A percentile compares a stretch with the other conserved stretches of the same genome.
Evolutionary conservation across 176 grass and related monocot species (phyloP).

Genomic region (Paspalum notatum): DNA sequence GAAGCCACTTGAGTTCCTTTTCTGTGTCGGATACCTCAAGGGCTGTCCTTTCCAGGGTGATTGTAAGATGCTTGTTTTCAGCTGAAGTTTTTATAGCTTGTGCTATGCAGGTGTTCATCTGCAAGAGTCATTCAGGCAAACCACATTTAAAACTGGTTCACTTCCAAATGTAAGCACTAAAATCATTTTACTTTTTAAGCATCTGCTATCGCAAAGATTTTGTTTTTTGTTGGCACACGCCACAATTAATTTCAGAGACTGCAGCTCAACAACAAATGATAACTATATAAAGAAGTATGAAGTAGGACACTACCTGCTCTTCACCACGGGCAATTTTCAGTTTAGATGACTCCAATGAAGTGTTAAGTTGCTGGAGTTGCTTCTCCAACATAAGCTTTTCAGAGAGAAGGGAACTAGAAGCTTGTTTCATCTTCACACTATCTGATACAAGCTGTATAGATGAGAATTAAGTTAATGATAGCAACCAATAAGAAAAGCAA

Average conservation of each 20-base stretch:
- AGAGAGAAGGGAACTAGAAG: constrained; percentile 73
- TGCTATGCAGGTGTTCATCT: constrained; percentile 73
- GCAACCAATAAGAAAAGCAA: constrained; percentile 8
- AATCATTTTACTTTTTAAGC: neutral
- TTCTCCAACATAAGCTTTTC: constrained; percentile 86
- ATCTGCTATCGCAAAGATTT: constrained; percentile 12
- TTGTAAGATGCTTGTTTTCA: constrained; percentile 75
- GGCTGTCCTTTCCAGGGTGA: constrained; percentile 67
- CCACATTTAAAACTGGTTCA: constrained; percentile 14
- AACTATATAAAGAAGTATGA: constrained; percentile 21
- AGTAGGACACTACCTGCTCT: constrained; percentile 72
- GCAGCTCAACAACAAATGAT: constrained; percentile 32
- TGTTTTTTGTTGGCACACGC: neutral
- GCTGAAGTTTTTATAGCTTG: constrained; percentile 81
- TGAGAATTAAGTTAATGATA: constrained; percentile 44
- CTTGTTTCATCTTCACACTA: constrained; percentile 95
- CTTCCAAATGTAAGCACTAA: constrained; percentile 2
- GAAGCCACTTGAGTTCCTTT: constrained; percentile 89
- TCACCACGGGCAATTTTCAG: constrained; percentile 69
- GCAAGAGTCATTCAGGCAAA: constrained; percentile 20
- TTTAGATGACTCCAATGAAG: constrained; percentile 76
- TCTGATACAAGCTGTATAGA: constrained; percentile 85
- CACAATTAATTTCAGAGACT: constrained; percentile 4
- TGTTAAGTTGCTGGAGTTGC: constrained; percentile 81
- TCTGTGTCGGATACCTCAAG: constrained; percentile 75